A percentile compares a stretch with the other conserved stretches of the same genome.
Conservation (phyloP, 2,329 filamentous ascomycete species). For the Aspergillus glaucus region DNA sequence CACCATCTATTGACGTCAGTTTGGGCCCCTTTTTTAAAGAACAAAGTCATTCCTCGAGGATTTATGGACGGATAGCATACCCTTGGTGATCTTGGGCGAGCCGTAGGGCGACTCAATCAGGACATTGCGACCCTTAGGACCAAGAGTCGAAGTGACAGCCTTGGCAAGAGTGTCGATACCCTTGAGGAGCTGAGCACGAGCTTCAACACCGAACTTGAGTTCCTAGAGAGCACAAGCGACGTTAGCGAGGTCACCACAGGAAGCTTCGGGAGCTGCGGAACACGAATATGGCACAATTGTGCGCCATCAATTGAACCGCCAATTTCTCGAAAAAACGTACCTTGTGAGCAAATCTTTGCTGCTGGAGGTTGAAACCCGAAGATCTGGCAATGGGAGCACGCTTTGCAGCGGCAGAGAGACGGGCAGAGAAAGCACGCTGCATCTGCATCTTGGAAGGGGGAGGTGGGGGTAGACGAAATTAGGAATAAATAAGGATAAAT, state of each 20-base stretch:
- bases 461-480: slow-evolving; percentile 19
- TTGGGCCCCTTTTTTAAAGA: not conserved
- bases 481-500: slow-evolving; percentile 14
- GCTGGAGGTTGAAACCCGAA: slow-evolving; percentile 65
- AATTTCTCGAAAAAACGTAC: slow-evolving; percentile 44
- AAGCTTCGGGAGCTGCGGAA: slow-evolving; percentile 17
- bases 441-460: slow-evolving; percentile 76
- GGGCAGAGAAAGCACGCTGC: slow-evolving; percentile 89
- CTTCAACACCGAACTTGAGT: slow-evolving; percentile 97
- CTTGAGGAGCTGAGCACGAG: slow-evolving; percentile 75
- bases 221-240: slow-evolving; percentile 53
- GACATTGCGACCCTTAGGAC: slow-evolving; percentile 97
- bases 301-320: not conserved
- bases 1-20: slow-evolving; percentile 59
- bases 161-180: slow-evolving; percentile 96
- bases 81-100: slow-evolving; percentile 99
- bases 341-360: slow-evolving; percentile 97
- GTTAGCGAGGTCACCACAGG: slow-evolving; percentile 23
- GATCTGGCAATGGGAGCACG: slow-evolving; percentile 56
- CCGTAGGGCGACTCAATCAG: slow-evolving; percentile 98
- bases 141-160: slow-evolving; percentile 91
- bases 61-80: slow-evolving; percentile 46
- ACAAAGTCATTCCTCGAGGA: not conserved
- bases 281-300: slow-evolving; percentile 2
- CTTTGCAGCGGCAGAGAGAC: slow-evolving; percentile 58